Evolutionary conservation across 495 filamentous ascomycete species (phyloP).

Genomic region (Daldinia loculata): DNA sequence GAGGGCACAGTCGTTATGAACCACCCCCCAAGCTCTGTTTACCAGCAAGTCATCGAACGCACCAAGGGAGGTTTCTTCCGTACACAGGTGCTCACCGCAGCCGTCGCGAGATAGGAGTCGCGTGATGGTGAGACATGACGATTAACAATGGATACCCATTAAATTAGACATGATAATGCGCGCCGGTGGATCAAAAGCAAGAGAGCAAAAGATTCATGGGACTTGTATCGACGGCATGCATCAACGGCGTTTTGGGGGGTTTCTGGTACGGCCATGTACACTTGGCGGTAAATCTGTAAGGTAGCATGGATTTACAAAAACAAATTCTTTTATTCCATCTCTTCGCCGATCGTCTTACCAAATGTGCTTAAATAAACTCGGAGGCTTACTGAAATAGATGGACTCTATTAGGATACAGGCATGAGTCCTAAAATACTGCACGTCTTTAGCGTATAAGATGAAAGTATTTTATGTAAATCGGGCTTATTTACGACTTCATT

Average conservation of each 20-base stretch:
- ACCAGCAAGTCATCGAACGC: slow-evolving; percentile 97
- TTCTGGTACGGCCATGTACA: slow-evolving; percentile 38
- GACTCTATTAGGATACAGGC: too few species aligned
- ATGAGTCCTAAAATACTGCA: too few species aligned
- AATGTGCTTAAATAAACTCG: not conserved
- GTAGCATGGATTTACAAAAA: slow-evolving; percentile 42
- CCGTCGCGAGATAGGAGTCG: slow-evolving; percentile 48
- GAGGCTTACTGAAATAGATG: not conserved
- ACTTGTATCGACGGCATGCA: slow-evolving; percentile 41
- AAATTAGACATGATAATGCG: slow-evolving; percentile 26
- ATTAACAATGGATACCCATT: slow-evolving; percentile 41
- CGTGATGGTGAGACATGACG: not conserved
- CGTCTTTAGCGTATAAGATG: too few species aligned
- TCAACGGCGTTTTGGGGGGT: slow-evolving; percentile 45
- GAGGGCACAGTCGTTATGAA: slow-evolving; percentile 99
- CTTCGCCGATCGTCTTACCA: not conserved
- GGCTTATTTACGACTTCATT: too few species aligned
- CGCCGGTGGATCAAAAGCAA: slow-evolving; percentile 12
- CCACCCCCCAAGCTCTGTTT: slow-evolving; percentile 96
- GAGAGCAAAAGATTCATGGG: slow-evolving; percentile 14
- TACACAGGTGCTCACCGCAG: slow-evolving; percentile 75
- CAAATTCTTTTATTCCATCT: slow-evolving; percentile 4
- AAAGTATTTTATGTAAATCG: too few species aligned
- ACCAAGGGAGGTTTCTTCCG: slow-evolving; percentile 96
- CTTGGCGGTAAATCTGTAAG: slow-evolving; percentile 41